Percentiles rank a stretch among this genome's conserved stretches.
phyloP scores from a whole-genome alignment of 2,329 filamentous ascomycete species.

The Arthrocladium fulminans region DNA sequence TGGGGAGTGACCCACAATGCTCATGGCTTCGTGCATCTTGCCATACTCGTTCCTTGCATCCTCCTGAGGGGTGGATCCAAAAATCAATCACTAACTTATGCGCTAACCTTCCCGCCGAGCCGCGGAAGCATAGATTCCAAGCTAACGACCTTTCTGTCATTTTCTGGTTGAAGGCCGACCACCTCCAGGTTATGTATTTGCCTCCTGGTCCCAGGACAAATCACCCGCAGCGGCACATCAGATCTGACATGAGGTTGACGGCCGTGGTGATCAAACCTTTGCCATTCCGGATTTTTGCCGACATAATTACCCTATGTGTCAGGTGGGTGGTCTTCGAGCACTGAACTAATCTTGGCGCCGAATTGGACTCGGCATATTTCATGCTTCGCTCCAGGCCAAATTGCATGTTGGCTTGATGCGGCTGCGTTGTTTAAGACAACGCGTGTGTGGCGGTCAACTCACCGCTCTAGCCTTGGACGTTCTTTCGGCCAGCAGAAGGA shows the following conservation, averaged over 20 bases:
- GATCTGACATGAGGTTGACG: background rate
- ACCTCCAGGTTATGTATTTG: slow-evolving; percentile 1
- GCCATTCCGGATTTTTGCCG: too few species aligned
- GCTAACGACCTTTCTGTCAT: background rate
- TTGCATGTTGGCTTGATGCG: background rate
- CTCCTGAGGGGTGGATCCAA: background rate
- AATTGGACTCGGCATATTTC: too few species aligned
- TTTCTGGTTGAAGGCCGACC: background rate
- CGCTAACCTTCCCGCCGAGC: background rate
- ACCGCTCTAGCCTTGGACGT: background rate
- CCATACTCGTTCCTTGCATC: background rate
- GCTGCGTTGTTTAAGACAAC: background rate
- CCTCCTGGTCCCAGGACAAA: background rate
- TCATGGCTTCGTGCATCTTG: background rate
- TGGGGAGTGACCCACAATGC: background rate
- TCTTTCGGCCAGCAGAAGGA: background rate
- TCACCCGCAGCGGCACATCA: background rate
- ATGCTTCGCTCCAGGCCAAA: background rate
- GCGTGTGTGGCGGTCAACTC: slow-evolving; percentile 4
- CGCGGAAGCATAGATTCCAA: slow-evolving; percentile 3
- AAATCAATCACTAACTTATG: background rate
- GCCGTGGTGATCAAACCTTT: too few species aligned
- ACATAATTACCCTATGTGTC: too few species aligned
- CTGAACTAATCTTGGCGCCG: too few species aligned
- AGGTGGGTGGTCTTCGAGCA: too few species aligned